Conservation (phyloP, 352 stramenopile species). For the Pythium vanterpoolii region DNA sequence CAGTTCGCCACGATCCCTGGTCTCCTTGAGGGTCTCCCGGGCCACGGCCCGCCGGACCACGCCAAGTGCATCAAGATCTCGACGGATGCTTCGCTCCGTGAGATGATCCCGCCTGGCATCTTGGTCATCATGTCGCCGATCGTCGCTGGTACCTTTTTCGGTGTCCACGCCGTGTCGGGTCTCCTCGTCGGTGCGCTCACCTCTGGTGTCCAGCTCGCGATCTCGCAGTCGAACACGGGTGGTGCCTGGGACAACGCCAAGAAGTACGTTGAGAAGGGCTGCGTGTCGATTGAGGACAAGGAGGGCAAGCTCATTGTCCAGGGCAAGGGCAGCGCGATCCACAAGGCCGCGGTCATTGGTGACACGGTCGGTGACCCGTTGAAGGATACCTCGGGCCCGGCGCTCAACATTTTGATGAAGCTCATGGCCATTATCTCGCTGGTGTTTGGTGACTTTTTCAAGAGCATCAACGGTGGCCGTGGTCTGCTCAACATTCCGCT, state of each 20-base stretch:
- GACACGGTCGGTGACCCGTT: conserved; percentile 99
- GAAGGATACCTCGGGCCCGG: conserved; percentile 99
- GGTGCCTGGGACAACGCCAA: conserved; percentile 99
- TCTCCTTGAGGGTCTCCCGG: conserved; percentile 92
- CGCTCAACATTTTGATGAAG: conserved; percentile 99
- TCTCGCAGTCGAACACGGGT: conserved; percentile 99
- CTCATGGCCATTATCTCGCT: conserved; percentile 99
- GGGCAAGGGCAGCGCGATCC: conserved; percentile 96
- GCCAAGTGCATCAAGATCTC: conserved; percentile 98
- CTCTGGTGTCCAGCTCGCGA: conserved; percentile 97
- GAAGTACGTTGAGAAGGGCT: conserved; percentile 99
- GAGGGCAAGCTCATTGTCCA: conserved; percentile 89
- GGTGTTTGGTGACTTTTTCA: conserved; percentile 99
- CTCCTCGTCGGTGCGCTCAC: conserved; percentile 96
- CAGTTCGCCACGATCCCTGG: conserved; percentile 99
- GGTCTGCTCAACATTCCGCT: conserved; percentile 90
- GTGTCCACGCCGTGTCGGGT: conserved; percentile 96
- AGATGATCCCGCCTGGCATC: conserved; percentile 98
- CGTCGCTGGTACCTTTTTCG: conserved; percentile 97
- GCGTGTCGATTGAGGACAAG: conserved; percentile 88
- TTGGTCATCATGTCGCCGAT: conserved; percentile 99
- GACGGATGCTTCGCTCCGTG: conserved; percentile 96
- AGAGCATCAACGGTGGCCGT: conserved; percentile 95
- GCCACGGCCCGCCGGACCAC: conserved; percentile 84
- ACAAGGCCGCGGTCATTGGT: conserved; percentile 97